phyloP scores from a whole-genome alignment of 305 asterid species.

The Fraxinus paxiana region DNA sequence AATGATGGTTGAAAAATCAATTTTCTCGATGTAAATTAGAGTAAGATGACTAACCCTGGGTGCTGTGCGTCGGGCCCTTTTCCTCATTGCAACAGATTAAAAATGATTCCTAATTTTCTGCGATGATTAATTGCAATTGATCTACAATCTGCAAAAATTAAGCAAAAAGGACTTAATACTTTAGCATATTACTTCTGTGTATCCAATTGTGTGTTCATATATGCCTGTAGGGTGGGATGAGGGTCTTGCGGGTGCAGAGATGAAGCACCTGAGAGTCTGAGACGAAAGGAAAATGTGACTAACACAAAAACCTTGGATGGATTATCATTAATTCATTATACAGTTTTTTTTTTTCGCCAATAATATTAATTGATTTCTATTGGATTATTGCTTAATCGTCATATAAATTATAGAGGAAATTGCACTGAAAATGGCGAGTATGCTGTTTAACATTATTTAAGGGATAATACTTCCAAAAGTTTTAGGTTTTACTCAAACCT shows the following conservation, averaged over 20 bases:
- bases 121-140: slow-evolving; percentile 6
- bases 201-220: neutral
- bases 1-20: neutral
- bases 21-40: neutral
- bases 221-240: neutral
- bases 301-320: slow-evolving; percentile 11
- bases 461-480: too few species aligned
- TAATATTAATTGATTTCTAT: neutral
- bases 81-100: slow-evolving; percentile 30
- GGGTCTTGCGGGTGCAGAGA: slow-evolving; percentile 5
- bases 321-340: neutral
- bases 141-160: slow-evolving; percentile 19
- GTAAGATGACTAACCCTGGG: slow-evolving; percentile 29
- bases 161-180: neutral
- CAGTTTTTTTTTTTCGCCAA: neutral
- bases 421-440: neutral
- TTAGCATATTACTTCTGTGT: neutral
- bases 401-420: neutral
- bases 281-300: slow-evolving; percentile 18
- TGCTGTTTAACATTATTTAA: too few species aligned
- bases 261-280: slow-evolving; percentile 27
- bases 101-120: neutral
- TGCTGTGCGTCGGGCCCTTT: slow-evolving; percentile 29
- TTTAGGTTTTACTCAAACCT: too few species aligned
- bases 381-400: neutral